Base-by-base conservation (phyloP, 345 rosid species). In the Eucalyptus microcorys region DNA sequence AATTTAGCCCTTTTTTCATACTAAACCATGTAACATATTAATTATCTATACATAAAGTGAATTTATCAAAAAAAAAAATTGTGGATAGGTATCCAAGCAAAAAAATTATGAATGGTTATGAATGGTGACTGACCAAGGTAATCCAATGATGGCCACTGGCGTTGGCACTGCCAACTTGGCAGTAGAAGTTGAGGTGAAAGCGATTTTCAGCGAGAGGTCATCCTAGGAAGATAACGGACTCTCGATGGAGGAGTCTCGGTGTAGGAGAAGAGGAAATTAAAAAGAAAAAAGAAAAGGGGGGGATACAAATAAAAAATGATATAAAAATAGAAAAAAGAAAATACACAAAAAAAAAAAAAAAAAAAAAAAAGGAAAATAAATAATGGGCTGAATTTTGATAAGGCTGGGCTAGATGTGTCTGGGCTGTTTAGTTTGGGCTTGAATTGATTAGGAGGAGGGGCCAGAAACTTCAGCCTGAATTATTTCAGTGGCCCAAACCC, bases 271-370 rank as follows among this genome's bases (percentile, higher is more conserved):
- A 10, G 30, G 59, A 53, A 53, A 53, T 53, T 3, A 21, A 53
- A 21, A 19, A 53, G 0, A 4, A 4, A 53, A 53, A 21, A 3
- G 0, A 1, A 53, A 7, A 2, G 1, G 2, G 22, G 22, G 8
- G 19, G 19, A 50, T 21, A 16, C 6, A 14, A 7, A 55, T 22
- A 24, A 55, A 21, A 22, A 24, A 55, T 24, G 1, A 55, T 22
- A 55, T 1, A 55, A 55, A 24, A 55, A 4, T 1, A 22, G 12
- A 2, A 55, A 55, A 55, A 24, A 9, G 0, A 55, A 55, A 24
- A 55, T 4, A 55, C 9, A 22, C 27, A 22, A 55, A 48, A 48
- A 5, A 48, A 16, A 14, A 50, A 50, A 15, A 49, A 16, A 16
- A 50, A 55, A 24, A 22, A 55, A 22, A 0, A 53, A 55, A 24